These are phyloP conservation scores for Biscogniauxia mediterranea DNA, from an alignment of 2,329 filamentous ascomycete species.

Conservation along the genomic window DNA sequence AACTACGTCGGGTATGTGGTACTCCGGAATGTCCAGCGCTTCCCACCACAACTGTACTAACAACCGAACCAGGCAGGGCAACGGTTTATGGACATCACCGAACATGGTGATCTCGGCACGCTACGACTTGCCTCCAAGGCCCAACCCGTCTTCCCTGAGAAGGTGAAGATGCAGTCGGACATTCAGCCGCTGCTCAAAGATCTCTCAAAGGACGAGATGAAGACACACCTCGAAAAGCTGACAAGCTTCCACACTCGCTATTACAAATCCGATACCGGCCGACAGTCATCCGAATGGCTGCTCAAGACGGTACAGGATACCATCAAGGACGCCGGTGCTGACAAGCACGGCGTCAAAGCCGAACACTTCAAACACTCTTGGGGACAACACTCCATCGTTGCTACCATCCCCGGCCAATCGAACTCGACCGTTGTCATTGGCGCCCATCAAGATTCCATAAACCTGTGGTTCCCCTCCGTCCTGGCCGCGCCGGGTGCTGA, in stretches of 20 bases:
- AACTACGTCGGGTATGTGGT: slow-evolving; percentile 66
- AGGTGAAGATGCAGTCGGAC: slow-evolving; percentile 62
- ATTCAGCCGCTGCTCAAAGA: slow-evolving; percentile 65
- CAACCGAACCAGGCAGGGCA: slow-evolving; percentile 63
- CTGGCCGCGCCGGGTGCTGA: slow-evolving; percentile 90
- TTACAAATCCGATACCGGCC: slow-evolving; percentile 76
- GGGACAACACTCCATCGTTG: slow-evolving; percentile 89
- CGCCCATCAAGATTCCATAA: slow-evolving; percentile 93
- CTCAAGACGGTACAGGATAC: slow-evolving; percentile 70
- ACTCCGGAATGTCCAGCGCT: neutral
- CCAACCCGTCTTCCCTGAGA: slow-evolving; percentile 63
- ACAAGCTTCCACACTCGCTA: slow-evolving; percentile 80
- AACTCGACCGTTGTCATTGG: slow-evolving; percentile 86
- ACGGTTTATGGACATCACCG: slow-evolving; percentile 94
- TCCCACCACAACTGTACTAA: slow-evolving; percentile 13
- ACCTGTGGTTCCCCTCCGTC: slow-evolving; percentile 81
- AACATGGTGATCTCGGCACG: slow-evolving; percentile 63
- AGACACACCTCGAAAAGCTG: slow-evolving; percentile 72
- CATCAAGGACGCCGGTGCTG: slow-evolving; percentile 68
- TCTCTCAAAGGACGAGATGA: slow-evolving; percentile 75
- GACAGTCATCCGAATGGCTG: slow-evolving; percentile 85
- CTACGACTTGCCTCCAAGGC: slow-evolving; percentile 35
- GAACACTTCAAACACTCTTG: slow-evolving; percentile 77
- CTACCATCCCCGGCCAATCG: slow-evolving; percentile 81
- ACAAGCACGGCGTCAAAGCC: slow-evolving; percentile 63